Evolutionary conservation across 2,329 filamentous ascomycete species (phyloP).

Genomic region (Arthrinium phaeospermum): DNA sequence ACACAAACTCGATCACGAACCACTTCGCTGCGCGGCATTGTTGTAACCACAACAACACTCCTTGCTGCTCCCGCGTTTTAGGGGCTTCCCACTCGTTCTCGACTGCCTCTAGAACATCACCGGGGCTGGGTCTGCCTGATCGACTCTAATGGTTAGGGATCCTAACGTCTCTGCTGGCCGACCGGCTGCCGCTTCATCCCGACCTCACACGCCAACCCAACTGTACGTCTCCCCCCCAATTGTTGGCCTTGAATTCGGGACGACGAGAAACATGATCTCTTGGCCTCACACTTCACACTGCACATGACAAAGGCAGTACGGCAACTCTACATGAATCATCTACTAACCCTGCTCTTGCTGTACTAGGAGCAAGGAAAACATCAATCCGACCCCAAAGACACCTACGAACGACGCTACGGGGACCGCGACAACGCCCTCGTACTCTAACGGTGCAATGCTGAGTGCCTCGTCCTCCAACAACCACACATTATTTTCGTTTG

Average conservation of each 20-base stretch:
- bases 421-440: slow-evolving; percentile 41
- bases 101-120: slow-evolving; percentile 21
- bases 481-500: slow-evolving; percentile 68
- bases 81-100: slow-evolving; percentile 17
- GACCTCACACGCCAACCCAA: slow-evolving; percentile 59
- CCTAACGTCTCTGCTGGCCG: slow-evolving; percentile 63
- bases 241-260: slow-evolving; percentile 5
- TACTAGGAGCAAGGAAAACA: slow-evolving; percentile 38
- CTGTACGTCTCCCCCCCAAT: slow-evolving; percentile 48
- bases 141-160: slow-evolving; percentile 56
- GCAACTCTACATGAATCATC: slow-evolving; percentile 7
- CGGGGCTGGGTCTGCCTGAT: slow-evolving; percentile 24
- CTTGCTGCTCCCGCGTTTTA: slow-evolving; percentile 8
- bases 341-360: slow-evolving; percentile 27
- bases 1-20: neutral
- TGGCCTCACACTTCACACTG: neutral
- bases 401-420: slow-evolving; percentile 36
- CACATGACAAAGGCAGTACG: neutral
- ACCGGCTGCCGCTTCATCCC: slow-evolving; percentile 48
- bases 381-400: slow-evolving; percentile 32
- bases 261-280: neutral
- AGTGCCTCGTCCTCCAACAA: slow-evolving; percentile 66
- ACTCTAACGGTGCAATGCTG: slow-evolving; percentile 60
- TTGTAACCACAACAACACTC: neutral
- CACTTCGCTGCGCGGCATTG: neutral